Evolutionary conservation across 2,329 filamentous ascomycete species (phyloP), one percentile per base, ranked within the genome.

Genomic region (Colletotrichum sp.): DNA sequence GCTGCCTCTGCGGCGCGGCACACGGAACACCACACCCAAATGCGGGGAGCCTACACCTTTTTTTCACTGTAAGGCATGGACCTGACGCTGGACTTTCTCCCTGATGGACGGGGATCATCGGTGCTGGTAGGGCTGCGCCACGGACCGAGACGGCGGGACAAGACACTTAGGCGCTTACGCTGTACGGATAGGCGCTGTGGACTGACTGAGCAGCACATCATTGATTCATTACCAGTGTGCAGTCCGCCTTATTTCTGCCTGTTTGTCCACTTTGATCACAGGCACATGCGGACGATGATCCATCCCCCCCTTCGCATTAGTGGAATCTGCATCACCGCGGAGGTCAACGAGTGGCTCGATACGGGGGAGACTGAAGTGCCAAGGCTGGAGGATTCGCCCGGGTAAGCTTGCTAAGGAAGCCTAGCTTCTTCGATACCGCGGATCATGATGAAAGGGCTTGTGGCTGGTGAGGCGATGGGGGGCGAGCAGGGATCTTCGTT

Each of bases 1-100:
- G 69, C 59, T 71, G 69, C 59, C 69, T 65, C 69, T 65, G 60
- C n/a, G 39, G 57, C 57, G 30, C 68, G 65, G 65, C 52, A 68
- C 63, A 66, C 24, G 16, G n/a, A 57, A 68, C 12, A 52, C 4
- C 6, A 30, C 32, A n/a, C n/a, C 59, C 59, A 63, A 52, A 71
- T 64, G 69, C 59, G 69, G 69, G 59, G 60, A n/a, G 55, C 28
- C 55, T 26, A n/a, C 18, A 49, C 39, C 39, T 44, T n/a, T 49
- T 49, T 49, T 12, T 49, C 39, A n/a, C 18, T 21, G 39, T n/a
- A 49, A 32, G 26, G 18, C n/a, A 13, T 28, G 24, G 13, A 26
- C 30, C 16, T 6, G 12, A n/a, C 15, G 57, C n/a, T 21, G 39
- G 32, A 16, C 24, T 24, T 30, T 70, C 21, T 55, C 21, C 39